Conservation (phyloP, 257 asterid species). For the Solanum medicagineum region DNA sequence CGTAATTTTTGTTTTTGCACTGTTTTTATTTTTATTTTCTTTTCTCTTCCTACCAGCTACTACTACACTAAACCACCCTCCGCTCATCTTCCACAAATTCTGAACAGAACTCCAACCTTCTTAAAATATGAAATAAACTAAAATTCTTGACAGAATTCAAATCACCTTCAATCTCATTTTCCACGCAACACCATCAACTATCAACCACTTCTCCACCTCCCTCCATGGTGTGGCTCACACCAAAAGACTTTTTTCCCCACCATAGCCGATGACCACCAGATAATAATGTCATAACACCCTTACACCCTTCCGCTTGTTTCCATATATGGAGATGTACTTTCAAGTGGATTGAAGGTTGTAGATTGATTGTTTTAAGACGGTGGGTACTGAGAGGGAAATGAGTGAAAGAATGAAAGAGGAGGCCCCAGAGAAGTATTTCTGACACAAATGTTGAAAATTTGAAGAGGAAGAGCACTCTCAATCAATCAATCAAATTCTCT, state of each 20-base stretch:
- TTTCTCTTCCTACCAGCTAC: background rate
- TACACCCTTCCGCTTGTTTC: background rate
- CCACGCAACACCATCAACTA: background rate
- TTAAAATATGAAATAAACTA: background rate
- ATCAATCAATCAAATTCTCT: background rate
- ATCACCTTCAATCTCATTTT: background rate
- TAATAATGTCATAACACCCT: background rate
- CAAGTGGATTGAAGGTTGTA: background rate
- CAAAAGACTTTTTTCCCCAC: background rate
- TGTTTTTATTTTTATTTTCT: background rate
- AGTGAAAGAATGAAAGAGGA: background rate
- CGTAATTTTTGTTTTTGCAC: background rate
- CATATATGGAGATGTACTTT: background rate
- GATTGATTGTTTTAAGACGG: background rate
- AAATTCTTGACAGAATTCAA: background rate
- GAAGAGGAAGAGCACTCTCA: background rate
- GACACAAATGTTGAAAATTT: background rate
- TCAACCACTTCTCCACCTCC: background rate
- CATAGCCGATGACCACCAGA: background rate
- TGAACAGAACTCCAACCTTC: background rate
- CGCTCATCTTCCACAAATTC: background rate
- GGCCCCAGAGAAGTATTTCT: background rate
- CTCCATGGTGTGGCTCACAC: background rate
- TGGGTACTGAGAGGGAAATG: background rate
- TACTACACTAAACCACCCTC: background rate